These are phyloP conservation scores for Phytophthora sp. DNA, from an alignment of 352 stramenopile species.

Conservation along the genomic window DNA sequence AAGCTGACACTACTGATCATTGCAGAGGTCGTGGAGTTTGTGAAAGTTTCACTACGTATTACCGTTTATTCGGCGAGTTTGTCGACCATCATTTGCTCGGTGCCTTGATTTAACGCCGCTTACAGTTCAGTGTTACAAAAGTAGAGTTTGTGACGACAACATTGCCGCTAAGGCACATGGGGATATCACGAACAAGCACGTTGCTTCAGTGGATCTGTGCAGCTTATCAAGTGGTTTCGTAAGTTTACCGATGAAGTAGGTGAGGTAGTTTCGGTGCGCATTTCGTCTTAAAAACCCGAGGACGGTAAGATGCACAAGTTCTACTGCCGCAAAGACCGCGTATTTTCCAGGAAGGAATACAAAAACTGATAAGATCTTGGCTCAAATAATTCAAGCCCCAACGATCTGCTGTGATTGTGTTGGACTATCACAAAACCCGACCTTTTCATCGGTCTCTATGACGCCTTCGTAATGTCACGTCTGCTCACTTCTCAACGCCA, in stretches of 20 bases:
- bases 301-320: background rate
- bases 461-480: background rate
- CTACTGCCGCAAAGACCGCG: background rate
- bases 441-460: background rate
- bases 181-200: background rate
- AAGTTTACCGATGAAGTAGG: background rate
- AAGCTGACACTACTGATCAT: background rate
- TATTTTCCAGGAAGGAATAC: background rate
- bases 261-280: background rate
- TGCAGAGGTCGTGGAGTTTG: background rate
- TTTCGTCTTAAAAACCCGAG: background rate
- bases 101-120: background rate
- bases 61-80: background rate
- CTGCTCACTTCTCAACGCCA: background rate
- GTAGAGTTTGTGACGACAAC: background rate
- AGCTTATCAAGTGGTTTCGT: background rate
- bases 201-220: background rate
- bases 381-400: background rate
- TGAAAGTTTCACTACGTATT: background rate
- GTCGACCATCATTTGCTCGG: background rate
- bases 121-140: background rate
- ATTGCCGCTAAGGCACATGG: background rate
- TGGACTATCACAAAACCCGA: background rate
- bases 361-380: background rate
- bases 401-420: background rate